These are phyloP conservation scores for Volvox africanus DNA, from an alignment of 139 green algal species.

Conservation along the genomic window DNA sequence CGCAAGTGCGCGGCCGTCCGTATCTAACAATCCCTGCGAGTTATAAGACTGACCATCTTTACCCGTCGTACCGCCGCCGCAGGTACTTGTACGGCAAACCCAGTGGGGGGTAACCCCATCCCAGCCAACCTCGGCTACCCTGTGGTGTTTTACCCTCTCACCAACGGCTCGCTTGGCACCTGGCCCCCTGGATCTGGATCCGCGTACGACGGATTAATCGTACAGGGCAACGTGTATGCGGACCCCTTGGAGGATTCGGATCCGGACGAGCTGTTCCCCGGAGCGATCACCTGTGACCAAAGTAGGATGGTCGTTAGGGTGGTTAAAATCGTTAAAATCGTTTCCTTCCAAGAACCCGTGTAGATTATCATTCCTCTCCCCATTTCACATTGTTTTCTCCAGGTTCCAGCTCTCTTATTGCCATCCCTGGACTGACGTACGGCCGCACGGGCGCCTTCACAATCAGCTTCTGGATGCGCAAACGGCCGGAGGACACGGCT, in stretches of 20 bases:
- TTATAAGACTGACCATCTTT: neutral
- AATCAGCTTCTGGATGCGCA: conserved; percentile 76
- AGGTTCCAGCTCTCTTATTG: conserved; percentile 26
- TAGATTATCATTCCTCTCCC: neutral
- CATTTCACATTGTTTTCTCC: neutral
- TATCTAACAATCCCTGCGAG: too few relatives aligned
- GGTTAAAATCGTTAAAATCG: neutral
- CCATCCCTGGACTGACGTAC: conserved; percentile 41
- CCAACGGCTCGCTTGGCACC: neutral
- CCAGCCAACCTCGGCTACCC: conserved; percentile 7
- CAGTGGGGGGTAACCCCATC: conserved; percentile 36
- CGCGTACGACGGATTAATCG: neutral
- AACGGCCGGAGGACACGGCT: conserved; percentile 6
- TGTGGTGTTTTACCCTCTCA: conserved; percentile 42
- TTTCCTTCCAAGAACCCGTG: too few relatives aligned
- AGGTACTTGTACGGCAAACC: conserved; percentile 28
- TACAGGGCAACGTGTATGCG: neutral
- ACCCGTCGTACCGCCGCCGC: neutral
- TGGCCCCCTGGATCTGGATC: conserved; percentile 21
- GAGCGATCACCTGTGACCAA: conserved; percentile 36
- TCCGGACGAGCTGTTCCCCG: conserved; percentile 19
- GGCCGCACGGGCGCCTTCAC: conserved; percentile 65
- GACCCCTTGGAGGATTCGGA: neutral
- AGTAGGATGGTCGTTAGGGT: neutral
- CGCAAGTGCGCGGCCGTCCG: too few relatives aligned